Conservation (phyloP, 176 grass and related monocot species). For the Triticum timopheevii region DNA sequence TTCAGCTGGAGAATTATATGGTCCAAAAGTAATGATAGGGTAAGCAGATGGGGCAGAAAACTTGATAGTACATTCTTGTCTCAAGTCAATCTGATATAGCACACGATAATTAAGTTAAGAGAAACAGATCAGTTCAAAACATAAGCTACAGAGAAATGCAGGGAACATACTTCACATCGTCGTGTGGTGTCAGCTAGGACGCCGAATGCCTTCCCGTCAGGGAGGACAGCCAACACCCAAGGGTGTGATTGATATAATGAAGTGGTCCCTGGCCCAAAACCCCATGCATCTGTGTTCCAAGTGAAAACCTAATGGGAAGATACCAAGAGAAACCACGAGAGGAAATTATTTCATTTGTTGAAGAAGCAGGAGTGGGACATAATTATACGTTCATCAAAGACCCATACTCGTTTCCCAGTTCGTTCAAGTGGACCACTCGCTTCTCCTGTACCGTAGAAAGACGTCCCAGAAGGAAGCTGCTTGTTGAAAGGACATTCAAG, state of each 20-base stretch:
- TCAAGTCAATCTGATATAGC: constrained; percentile 67
- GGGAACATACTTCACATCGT: constrained; percentile 64
- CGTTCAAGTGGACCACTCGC: constrained; percentile 85
- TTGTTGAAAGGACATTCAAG: constrained; percentile 19
- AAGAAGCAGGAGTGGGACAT: background rate
- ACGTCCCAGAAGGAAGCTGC: constrained; percentile 78
- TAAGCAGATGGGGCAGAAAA: constrained; percentile 58
- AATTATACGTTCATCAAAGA: constrained; percentile 21
- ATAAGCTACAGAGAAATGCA: constrained; percentile 17
- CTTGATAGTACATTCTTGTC: constrained; percentile 59
- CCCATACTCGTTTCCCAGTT: constrained; percentile 77
- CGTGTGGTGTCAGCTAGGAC: constrained; percentile 85
- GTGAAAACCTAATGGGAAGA: constrained; percentile 68
- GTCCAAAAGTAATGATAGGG: constrained; percentile 85
- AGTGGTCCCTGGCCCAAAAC: constrained; percentile 74
- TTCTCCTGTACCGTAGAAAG: constrained; percentile 97
- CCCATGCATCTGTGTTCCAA: constrained; percentile 97
- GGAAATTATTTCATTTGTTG: background rate
- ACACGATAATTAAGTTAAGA: background rate
- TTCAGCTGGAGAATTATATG: constrained; percentile 69
- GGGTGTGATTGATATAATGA: constrained; percentile 95
- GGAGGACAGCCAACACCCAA: constrained; percentile 87
- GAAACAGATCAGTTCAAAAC: background rate
- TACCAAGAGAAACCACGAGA: background rate
- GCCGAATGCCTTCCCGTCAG: constrained; percentile 78